Evolutionary conservation across 768 basidiomycete species (phyloP).

Genomic region (Auriscalpium orientale): DNA sequence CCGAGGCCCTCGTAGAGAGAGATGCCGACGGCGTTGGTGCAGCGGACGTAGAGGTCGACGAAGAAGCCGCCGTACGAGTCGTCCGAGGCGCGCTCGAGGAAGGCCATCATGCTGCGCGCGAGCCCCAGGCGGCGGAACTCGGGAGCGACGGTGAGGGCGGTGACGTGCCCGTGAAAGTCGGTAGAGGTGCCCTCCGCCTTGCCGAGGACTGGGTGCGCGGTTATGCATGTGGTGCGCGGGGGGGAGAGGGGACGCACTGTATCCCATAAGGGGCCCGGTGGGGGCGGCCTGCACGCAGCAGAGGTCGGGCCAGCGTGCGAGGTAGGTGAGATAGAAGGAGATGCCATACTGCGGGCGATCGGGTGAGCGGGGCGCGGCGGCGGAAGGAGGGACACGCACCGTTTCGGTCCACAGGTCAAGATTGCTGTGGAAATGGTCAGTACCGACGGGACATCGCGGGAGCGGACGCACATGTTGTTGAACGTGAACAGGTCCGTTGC

Average conservation of each 20-base stretch:
- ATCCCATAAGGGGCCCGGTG: slow-evolving; percentile 83
- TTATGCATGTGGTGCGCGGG: slow-evolving; percentile 1
- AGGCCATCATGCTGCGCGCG: slow-evolving; percentile 77
- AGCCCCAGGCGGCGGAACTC: slow-evolving; percentile 85
- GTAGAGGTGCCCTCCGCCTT: slow-evolving; percentile 75
- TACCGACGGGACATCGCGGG: too few relatives aligned
- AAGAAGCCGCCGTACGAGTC: slow-evolving; percentile 78
- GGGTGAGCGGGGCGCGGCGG: background rate
- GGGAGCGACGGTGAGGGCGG: slow-evolving; percentile 90
- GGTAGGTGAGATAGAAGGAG: slow-evolving; percentile 82
- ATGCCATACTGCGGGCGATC: slow-evolving; percentile 62
- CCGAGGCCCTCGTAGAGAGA: slow-evolving; percentile 89
- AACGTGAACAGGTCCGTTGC: slow-evolving; percentile 89
- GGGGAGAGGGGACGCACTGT: slow-evolving; percentile 50
- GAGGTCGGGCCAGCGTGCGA: slow-evolving; percentile 87
- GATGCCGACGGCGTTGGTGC: slow-evolving; percentile 78
- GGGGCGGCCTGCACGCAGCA: slow-evolving; percentile 81
- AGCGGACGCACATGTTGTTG: slow-evolving; percentile 68
- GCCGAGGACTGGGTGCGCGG: slow-evolving; percentile 66
- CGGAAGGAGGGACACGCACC: slow-evolving; percentile 35
- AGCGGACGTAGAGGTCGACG: slow-evolving; percentile 93
- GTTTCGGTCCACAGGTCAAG: slow-evolving; percentile 79
- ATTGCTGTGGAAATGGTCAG: background rate
- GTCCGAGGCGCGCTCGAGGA: slow-evolving; percentile 83
- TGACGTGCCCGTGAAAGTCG: slow-evolving; percentile 94